Evolutionary conservation across 176 grass and related monocot genomes (phyloP).

Genomic region (Cenchrus purpureus): DNA sequence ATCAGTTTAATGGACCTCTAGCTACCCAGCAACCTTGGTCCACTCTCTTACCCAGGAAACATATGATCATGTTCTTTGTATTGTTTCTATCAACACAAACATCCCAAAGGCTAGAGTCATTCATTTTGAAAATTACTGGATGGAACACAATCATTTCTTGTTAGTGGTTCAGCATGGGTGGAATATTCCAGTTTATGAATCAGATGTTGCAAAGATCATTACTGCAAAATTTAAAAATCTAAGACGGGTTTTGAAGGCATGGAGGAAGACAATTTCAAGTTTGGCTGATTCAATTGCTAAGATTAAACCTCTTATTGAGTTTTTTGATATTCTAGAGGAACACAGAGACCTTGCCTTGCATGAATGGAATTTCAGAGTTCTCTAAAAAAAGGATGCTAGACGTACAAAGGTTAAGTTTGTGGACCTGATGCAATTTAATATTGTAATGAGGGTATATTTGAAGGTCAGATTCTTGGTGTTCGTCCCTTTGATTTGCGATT

Average conservation of each 20-base stretch:
- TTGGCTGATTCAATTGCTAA: rapidly evolving
- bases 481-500: no score
- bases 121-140: no score
- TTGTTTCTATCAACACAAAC: no score
- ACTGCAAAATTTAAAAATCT: background rate
- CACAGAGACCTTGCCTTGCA: background rate
- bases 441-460: no score
- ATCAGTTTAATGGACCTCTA: rapidly evolving
- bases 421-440: no score
- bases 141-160: background rate
- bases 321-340: background rate
- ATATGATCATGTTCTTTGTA: background rate
- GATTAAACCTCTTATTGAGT: rapidly evolving
- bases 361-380: background rate
- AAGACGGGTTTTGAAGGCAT: background rate
- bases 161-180: background rate
- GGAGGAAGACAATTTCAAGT: background rate
- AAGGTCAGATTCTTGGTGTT: no score
- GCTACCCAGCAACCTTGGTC: rapidly evolving
- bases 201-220: background rate
- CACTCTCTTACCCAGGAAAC: background rate
- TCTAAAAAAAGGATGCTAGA: no score
- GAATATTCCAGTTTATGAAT: rapidly evolving
- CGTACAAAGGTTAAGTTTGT: no score
- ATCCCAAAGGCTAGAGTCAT: no score